A percentile compares a stretch with the other conserved stretches of the same genome.
Conservation (phyloP, 768 basidiomycete species). For the Paxillus involutus region DNA sequence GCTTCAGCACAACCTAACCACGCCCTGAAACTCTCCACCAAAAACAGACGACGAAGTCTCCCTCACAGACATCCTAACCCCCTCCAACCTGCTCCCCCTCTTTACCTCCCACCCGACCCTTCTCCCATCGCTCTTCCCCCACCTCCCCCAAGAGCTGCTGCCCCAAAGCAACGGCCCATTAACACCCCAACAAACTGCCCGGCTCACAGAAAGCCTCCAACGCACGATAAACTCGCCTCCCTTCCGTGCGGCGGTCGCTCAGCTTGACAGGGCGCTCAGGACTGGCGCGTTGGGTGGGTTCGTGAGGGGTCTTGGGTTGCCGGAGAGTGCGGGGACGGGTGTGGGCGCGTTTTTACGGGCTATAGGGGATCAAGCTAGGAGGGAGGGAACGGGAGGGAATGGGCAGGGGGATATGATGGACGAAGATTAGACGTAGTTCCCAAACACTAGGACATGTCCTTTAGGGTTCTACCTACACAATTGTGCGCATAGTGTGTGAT, state of each 20-base stretch:
- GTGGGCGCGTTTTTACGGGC: slow-evolving; percentile 80
- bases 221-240: slow-evolving; percentile 81
- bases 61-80: slow-evolving; percentile 74
- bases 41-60: slow-evolving; percentile 48
- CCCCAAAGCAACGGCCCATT: slow-evolving; percentile 59
- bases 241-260: slow-evolving; percentile 76
- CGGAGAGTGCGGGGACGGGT: slow-evolving; percentile 80
- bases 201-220: slow-evolving; percentile 55
- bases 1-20: neutral
- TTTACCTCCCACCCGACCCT: slow-evolving; percentile 71
- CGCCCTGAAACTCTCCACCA: slow-evolving; percentile 8
- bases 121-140: slow-evolving; percentile 69
- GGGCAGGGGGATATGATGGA: slow-evolving; percentile 63
- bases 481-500: neutral
- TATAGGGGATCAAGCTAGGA: slow-evolving; percentile 70
- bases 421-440: slow-evolving; percentile 52
- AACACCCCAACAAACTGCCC: slow-evolving; percentile 22
- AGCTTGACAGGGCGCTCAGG: slow-evolving; percentile 80
- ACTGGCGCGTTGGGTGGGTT: slow-evolving; percentile 77
- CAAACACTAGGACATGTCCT: neutral
- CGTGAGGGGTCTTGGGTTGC: slow-evolving; percentile 77
- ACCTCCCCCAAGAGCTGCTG: slow-evolving; percentile 70
- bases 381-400: slow-evolving; percentile 33
- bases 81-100: slow-evolving; percentile 68
- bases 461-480: neutral